phyloP scores from a whole-genome alignment of 306 rosid species.

The Acacia acuminata region DNA sequence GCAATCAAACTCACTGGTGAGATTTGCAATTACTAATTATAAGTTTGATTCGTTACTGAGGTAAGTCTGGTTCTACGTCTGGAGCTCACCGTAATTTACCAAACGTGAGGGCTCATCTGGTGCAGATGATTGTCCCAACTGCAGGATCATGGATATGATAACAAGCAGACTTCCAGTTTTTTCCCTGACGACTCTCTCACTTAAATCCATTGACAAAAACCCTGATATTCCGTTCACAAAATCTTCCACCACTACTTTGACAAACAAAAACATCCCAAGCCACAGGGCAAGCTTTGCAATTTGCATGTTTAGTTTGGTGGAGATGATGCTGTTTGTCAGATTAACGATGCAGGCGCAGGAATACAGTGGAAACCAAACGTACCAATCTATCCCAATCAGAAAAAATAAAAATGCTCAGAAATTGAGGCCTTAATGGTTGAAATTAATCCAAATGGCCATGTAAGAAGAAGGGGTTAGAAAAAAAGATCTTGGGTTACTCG shows the following conservation, averaged over 20 bases:
- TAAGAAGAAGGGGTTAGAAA: neutral
- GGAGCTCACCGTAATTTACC: conserved; percentile 42
- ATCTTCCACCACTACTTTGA: conserved; percentile 50
- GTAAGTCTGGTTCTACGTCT: neutral
- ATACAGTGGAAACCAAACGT: conserved; percentile 72
- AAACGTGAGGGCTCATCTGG: conserved; percentile 24
- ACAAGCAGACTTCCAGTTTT: conserved; percentile 58
- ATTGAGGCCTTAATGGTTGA: neutral
- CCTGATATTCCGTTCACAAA: conserved; percentile 34
- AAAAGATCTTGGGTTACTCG: neutral
- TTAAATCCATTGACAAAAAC: conserved; percentile 52
- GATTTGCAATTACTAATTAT: neutral
- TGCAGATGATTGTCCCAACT: conserved; percentile 32
- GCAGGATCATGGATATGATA: conserved; percentile 48
- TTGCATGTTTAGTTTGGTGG: conserved; percentile 28
- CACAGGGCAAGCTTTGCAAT: conserved; percentile 40
- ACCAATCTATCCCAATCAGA: conserved; percentile 54
- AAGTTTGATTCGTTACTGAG: neutral
- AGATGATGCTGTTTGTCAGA: conserved; percentile 46
- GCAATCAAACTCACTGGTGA: neutral
- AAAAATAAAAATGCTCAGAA: neutral
- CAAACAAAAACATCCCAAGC: conserved; percentile 43
- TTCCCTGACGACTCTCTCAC: conserved; percentile 58
- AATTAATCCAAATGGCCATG: neutral
- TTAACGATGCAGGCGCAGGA: conserved; percentile 53